Base-by-base conservation (phyloP, 1,284 basidiomycete species). In the Microbotryum silenes-acaulis region DNA sequence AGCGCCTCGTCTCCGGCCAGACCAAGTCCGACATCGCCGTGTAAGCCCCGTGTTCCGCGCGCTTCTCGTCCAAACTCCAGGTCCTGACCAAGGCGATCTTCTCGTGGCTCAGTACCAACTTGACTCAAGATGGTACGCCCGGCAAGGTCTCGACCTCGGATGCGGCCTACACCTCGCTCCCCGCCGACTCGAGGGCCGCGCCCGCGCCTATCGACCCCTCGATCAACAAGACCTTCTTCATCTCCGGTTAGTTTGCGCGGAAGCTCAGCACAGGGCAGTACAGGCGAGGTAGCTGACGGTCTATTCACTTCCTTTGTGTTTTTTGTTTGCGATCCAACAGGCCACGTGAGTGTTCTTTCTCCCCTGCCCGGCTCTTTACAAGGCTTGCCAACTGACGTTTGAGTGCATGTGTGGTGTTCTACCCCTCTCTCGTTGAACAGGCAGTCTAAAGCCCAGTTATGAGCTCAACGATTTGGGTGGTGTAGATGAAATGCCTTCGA, bases 171-270 rank as follows among this genome's bases (percentile, higher is more conserved):
- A 77, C 81, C 47, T 75, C 74, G 72, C 75, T 97, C 66, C 92
- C 93, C 61, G 76, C 80, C 53, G 90, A 91, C 74, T 88, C 87
- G 64, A 82, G 86, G 76, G 84, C 85, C 78, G 83, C 90, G 56
- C 82, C 92, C 69, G 90, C 84, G 59, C 85, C 88, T 47, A 85
- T 96, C 71, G 92, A 97, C 73, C 84, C 88, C 64, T 87, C 90
- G 56, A 85, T 61, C 59, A 56, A 54, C 56, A 62, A 62, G 56
- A 62, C 60, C 27, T 62, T 62, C 56, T 62, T 62, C 56, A 62
- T 62, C 60, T 59, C 57, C 6, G 57, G 57, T 42, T 18, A 18
- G 37, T 42, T 18, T 18, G 16, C 12, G 14, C 37, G 37, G 12
- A 2, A 18, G 16, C 16, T 18, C 14, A 42, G 10, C 12, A 16